Base-by-base conservation (phyloP, 169 alveolate species). In the Toxoplasma gondii region DNA sequence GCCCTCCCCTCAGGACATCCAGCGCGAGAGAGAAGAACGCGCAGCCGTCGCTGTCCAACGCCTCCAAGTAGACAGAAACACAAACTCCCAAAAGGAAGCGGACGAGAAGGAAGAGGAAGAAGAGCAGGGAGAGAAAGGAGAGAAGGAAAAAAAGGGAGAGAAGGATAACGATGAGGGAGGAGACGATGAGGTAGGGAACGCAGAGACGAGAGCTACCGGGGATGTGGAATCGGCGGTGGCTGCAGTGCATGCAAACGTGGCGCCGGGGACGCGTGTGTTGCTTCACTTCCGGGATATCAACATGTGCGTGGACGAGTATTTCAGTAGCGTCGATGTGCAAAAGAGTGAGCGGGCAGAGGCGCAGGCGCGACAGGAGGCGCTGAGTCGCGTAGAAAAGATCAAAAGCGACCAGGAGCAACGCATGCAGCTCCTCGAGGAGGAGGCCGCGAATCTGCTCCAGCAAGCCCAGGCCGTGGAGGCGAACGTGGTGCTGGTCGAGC, bases 331-430 rank as follows among this genome's bases (percentile, higher is more conserved):
- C n/a, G 97, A 93, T 27, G n/a, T 88, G 88, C 91, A 64, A 86
- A 43, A 36, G 84, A 93, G 83, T 34, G 95, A 87, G 87, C 88
- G 92, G 92, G 67, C 74, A 41, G 91, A 90, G 93, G 94, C 88
- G 36, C 93, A 70, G 49, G 82, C 88, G 49, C 41, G 39, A 34
- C 31, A 53, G 10, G 94, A 87, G 31, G 94, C 94, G 24, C 24
- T 53, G 43, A 80, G 92, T 29, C 91, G 91, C 24, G 94, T 94
- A 36, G 97, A 93, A 44, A 94, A 94, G 88, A 93, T 93, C 87
- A 94, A 91, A 16, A 88, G 74, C 27, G 96, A 95, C 44, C 97
- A 95, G 94, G 92, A 93, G 49, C 84, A 94, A 53, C 95, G 96
- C 31, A 24, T 95, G 38, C 92, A 80, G 74, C 92, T 83, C 86